Percentiles rank a stretch among this genome's conserved stretches.
phyloP scores from a whole-genome alignment of 371 early-diverging fungal species.

The Mortierella sp. region DNA sequence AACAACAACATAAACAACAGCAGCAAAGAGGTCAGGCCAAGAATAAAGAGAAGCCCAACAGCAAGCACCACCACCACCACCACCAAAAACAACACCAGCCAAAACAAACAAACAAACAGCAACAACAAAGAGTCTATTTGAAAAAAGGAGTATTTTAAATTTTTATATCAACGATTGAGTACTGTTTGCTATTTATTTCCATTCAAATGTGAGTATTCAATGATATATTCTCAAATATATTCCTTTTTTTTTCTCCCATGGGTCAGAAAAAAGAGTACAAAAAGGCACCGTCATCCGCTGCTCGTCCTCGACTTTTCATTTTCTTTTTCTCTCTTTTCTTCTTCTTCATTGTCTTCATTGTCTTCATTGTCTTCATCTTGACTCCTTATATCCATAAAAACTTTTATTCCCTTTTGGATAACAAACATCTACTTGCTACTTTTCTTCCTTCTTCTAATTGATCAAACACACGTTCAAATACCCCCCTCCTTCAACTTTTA shows the following conservation, averaged over 20 bases:
- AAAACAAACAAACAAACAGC: background rate
- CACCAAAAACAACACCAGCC: background rate
- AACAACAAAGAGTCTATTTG: background rate
- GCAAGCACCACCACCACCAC: background rate
- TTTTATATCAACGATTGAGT: background rate
- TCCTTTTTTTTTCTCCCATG: background rate
- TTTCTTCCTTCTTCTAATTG: background rate
- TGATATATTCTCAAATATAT: background rate
- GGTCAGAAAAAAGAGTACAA: constrained; percentile 18
- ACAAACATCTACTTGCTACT: background rate
- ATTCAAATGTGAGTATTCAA: background rate
- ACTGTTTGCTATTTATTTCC: background rate
- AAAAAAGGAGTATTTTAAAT: constrained; percentile 2
- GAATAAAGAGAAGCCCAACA: background rate
- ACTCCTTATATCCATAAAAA: background rate
- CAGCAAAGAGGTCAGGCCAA: background rate
- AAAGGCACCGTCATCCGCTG: background rate
- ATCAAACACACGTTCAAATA: too few relatives aligned
- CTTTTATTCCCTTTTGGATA: background rate
- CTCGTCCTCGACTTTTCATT: background rate
- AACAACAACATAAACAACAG: background rate
- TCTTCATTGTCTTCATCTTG: background rate
- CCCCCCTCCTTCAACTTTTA: too few relatives aligned
- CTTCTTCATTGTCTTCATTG: background rate
- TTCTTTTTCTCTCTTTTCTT: background rate